Evolutionary conservation across 192 early-diverging fungal genomes (phyloP), one percentile per base, ranked within the genome.

Genomic region (Coemansia pectinata): DNA sequence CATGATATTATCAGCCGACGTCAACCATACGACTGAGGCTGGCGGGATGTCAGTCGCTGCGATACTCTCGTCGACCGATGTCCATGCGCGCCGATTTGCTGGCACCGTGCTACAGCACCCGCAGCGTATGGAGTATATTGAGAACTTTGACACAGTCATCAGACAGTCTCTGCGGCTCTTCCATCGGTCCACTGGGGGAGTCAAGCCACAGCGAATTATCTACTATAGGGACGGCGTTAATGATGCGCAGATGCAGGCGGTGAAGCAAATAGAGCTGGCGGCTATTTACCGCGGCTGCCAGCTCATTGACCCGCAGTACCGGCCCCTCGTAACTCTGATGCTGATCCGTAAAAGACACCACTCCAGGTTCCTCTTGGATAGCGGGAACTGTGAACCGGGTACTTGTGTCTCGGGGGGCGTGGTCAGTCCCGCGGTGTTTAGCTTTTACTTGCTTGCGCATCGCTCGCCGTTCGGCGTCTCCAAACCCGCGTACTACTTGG

Each of bases 211-310:
- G 40, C 73, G 85, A 29, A 87, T 91, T 47, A 2, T 91, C 19
- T 85, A 88, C 55, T 90, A 83, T 67, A 72, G 88, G 47, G 88
- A 91, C 53, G 89, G 89, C 17, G 75, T 77, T 12, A 72, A 57
- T 15, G 79, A 82, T 39, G 58, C 74, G 50, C 71, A 73, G 63
- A 57, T 82, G 52, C 40, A 47, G 14, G 10, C 17, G 0, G 66
- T 77, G 14, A 71, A 67, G 63, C 57, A 63, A 33, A 41, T 77
- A 2, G 79, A 82, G 68, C 55, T 82, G 34, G 50, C 34, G 0
- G 74, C 64, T 0, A 62, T 82, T 3, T 65, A 69, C 55, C 31
- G 19, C 4, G 79, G 55, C 10, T 82, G 79, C 59, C 12, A 2
- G 5, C 34, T 76, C 21, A 44, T 82, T 0, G 71, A 76, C 2